Percentiles rank a stretch among this genome's conserved stretches.
These are phyloP conservation scores for Aspergillus sp. DNA, from an alignment of 2,329 filamentous ascomycete species.

Conservation along the genomic window DNA sequence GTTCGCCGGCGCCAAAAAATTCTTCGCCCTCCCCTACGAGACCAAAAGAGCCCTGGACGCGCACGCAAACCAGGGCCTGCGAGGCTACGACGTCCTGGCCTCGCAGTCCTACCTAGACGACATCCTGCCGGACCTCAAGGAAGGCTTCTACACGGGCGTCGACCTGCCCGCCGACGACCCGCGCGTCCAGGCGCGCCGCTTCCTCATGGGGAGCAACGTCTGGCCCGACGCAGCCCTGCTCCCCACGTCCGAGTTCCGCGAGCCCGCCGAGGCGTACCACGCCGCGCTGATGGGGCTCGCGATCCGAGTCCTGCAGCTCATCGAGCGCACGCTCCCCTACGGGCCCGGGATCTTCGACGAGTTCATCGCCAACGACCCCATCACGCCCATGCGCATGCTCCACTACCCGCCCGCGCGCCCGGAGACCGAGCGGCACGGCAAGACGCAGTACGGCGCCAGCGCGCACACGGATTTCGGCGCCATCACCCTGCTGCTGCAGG, in stretches of 20 bases:
- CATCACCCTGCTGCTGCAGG: conserved; percentile 61
- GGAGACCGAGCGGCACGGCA: conserved; percentile 8
- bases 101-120: conserved; percentile 30
- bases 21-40: conserved; percentile 51
- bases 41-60: conserved; percentile 22
- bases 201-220: conserved; percentile 45
- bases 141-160: conserved; percentile 32
- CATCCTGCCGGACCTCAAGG: conserved; percentile 32
- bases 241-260: not conserved
- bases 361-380: conserved; percentile 48
- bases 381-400: conserved; percentile 52
- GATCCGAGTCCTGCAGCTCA: conserved; percentile 38
- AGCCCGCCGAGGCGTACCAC: not conserved
- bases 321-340: conserved; percentile 50
- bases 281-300: not conserved
- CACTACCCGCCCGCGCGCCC: conserved; percentile 55
- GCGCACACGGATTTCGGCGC: conserved; percentile 61
- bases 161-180: conserved; percentile 24
- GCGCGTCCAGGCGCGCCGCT: conserved; percentile 19
- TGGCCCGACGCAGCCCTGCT: conserved; percentile 39
- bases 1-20: conserved; percentile 47
- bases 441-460: conserved; percentile 44
- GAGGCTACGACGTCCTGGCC: conserved; percentile 33
- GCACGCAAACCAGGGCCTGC: not conserved
- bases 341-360: conserved; percentile 44